Evolutionary conservation across 306 rosid genomes (phyloP), one percentile per base, ranked within the genome.

Genomic region (Citrullus colocynthis): DNA sequence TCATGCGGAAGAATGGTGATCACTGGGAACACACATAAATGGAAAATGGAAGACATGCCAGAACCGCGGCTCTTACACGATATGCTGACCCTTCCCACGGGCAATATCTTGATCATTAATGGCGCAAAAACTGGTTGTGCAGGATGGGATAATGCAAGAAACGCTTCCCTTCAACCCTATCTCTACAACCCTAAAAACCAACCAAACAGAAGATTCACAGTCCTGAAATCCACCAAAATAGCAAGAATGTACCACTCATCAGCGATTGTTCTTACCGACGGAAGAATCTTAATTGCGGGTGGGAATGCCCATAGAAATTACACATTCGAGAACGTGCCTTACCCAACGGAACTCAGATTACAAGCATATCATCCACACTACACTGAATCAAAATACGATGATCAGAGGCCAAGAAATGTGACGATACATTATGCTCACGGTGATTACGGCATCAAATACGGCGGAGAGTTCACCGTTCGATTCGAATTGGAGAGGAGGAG

Each of bases 1-100:
- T 86, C 96, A 7, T 93, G 97, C 69, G 98, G 98, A 57, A 85
- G 97, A 83, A 91, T 91, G 93, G 89, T 85, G 77, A 93, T 91
- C 67, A 84, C 93, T 11, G 96, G 93, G 55, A 63, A 85, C 79
- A 55, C 39, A 2, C 81, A 83, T 86, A 73, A 37, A 48, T 93
- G 98, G 98, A 48, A 81, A 12, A 90, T 91, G 96, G 98, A 93
- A 51, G 51, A 83, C 80, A 93, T 91, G 98, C 98, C 97, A 0
- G 80, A 83, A 11, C 88, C 96, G 2, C 97, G 98, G 49, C 85
- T 90, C 36, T 80, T 93, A 28, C 84, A 80, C 36, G 90, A 93
- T 89, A 93, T 91, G 94, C 6, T 93, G 11, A 82, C 89, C 74
- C 93, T 91, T 73, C 98, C 97, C 0, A 93, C 84, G 0, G 94